phyloP scores from a whole-genome alignment of 352 stramenopile species.

The Phytopythium helicoides region DNA sequence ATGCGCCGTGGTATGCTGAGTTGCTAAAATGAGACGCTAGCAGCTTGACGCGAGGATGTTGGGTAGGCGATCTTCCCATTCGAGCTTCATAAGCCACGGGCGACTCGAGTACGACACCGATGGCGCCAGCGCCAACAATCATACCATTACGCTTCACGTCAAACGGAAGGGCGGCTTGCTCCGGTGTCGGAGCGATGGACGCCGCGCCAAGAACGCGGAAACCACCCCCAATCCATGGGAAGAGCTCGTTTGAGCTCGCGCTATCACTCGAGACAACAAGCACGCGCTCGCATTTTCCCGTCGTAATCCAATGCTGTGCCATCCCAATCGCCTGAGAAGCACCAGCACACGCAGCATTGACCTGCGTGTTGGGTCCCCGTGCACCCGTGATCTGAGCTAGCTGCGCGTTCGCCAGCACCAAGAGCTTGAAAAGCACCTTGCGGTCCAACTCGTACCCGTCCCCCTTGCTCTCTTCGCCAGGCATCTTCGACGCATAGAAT shows the following conservation, averaged over 20 bases:
- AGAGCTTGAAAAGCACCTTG: slow-evolving; percentile 96
- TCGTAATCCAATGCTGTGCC: slow-evolving; percentile 93
- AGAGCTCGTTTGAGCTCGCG: slow-evolving; percentile 85
- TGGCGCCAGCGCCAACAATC: slow-evolving; percentile 91
- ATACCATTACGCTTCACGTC: slow-evolving; percentile 92
- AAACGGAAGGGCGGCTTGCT: slow-evolving; percentile 90
- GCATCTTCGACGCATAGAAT: slow-evolving; percentile 40
- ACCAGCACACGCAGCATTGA: slow-evolving; percentile 95
- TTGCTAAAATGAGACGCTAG: slow-evolving; percentile 95
- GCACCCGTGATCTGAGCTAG: slow-evolving; percentile 94
- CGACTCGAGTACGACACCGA: slow-evolving; percentile 79
- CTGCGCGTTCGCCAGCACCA: slow-evolving; percentile 96
- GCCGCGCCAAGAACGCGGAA: slow-evolving; percentile 94
- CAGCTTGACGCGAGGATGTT: slow-evolving; percentile 57
- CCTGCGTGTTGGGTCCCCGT: slow-evolving; percentile 94
- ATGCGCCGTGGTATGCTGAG: slow-evolving; percentile 94
- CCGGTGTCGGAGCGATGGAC: slow-evolving; percentile 71
- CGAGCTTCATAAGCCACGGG: slow-evolving; percentile 25
- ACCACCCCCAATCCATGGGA: slow-evolving; percentile 94
- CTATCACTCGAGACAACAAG: slow-evolving; percentile 95
- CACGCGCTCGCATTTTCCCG: slow-evolving; percentile 91
- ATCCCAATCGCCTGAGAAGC: slow-evolving; percentile 92
- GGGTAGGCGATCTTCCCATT: neutral
- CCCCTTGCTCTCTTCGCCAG: slow-evolving; percentile 1
- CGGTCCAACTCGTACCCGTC: slow-evolving; percentile 92